These are phyloP conservation scores for Lophium mytilinum DNA, from an alignment of 495 filamentous ascomycete species.

Conservation along the genomic window DNA sequence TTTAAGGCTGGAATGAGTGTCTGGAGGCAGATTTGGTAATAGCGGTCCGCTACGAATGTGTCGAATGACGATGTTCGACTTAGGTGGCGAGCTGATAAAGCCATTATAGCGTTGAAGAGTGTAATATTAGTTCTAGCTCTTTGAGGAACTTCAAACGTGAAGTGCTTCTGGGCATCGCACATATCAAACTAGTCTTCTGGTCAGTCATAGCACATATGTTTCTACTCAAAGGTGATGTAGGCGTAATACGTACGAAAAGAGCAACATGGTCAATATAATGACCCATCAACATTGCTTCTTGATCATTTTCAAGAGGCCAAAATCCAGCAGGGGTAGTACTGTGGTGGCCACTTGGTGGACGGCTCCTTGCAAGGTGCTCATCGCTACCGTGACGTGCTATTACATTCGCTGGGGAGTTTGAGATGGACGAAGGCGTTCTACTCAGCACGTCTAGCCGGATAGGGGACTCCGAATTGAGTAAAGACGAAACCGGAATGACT, in stretches of 20 bases:
- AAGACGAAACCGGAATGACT: constrained; percentile 13
- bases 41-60: constrained; percentile 16
- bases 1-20: constrained; percentile 17
- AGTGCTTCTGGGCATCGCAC: constrained; percentile 11
- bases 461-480: constrained; percentile 16
- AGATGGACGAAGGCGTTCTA: background rate
- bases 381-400: background rate
- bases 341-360: background rate
- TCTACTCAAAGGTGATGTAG: background rate
- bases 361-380: too few species aligned
- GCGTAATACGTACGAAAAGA: constrained; percentile 9
- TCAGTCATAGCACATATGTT: background rate
- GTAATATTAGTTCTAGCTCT: constrained; percentile 18
- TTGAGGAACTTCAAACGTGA: constrained; percentile 13
- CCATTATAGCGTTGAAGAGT: constrained; percentile 21
- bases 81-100: constrained; percentile 19
- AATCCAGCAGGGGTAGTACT: background rate
- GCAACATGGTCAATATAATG: constrained; percentile 20
- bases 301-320: constrained; percentile 20
- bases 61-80: constrained; percentile 20
- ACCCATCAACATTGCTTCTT: constrained; percentile 19
- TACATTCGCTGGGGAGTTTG: background rate
- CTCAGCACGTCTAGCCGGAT: background rate
- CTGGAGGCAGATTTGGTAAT: constrained; percentile 19
- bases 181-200: constrained; percentile 14